A percentile compares a stretch with the other conserved stretches of the same genome.
Conservation (phyloP, 106 monocot species). For the Posidonia australis region DNA sequence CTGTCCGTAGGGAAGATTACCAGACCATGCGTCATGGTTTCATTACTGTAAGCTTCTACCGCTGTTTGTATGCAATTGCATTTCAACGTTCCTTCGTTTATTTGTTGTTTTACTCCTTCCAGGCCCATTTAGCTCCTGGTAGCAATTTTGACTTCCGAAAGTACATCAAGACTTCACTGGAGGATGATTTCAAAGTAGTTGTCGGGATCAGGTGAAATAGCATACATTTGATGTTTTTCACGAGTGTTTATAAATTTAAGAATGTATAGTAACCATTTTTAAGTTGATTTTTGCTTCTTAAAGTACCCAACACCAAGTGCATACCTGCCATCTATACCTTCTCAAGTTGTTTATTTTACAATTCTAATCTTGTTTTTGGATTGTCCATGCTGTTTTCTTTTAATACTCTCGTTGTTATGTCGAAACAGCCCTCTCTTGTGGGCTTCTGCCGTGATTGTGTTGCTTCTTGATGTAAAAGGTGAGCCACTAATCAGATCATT, state of each 20-base stretch:
- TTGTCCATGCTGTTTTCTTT: too few species aligned
- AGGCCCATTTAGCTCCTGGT: constrained; percentile 70
- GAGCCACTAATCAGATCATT: constrained; percentile 1
- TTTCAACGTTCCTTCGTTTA: neutral
- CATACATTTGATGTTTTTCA: too few species aligned
- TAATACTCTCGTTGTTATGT: constrained; percentile 1
- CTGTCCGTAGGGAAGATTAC: constrained; percentile 63
- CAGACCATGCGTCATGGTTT: constrained; percentile 67
- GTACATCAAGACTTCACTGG: constrained; percentile 16
- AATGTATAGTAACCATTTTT: too few species aligned
- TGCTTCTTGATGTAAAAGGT: constrained; percentile 17
- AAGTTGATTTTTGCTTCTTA: too few species aligned
- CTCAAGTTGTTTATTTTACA: too few species aligned
- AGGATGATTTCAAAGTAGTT: constrained; percentile 20
- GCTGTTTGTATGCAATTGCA: neutral
- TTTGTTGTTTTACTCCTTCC: too few species aligned
- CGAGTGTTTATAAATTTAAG: too few species aligned
- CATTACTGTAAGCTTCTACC: constrained; percentile 37
- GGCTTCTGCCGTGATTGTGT: constrained; percentile 9
- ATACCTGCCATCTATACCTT: too few species aligned
- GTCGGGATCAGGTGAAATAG: constrained; percentile 16
- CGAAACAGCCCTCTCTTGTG: constrained; percentile 14
- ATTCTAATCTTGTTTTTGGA: too few species aligned
- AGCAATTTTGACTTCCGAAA: constrained; percentile 24
- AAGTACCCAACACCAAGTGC: too few species aligned